Evolutionary conservation across 2,329 filamentous ascomycete species (phyloP).

Genomic region (Sporothrix schenckii): DNA sequence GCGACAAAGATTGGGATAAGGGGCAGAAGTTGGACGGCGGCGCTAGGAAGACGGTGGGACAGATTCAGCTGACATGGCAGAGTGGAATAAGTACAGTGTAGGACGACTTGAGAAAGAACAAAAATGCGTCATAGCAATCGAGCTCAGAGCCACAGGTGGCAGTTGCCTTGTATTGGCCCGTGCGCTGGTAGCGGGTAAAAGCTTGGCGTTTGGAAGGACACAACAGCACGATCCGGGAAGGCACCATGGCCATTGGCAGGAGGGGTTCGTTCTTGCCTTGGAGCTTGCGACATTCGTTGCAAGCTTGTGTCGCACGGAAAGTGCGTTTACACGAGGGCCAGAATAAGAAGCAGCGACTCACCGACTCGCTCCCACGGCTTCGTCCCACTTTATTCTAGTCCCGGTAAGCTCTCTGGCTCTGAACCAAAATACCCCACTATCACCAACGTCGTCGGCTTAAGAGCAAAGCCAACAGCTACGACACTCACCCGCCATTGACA

Average conservation of each 20-base stretch:
- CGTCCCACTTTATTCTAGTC: background rate
- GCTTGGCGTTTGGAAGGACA: constrained; percentile 8
- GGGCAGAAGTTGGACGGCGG: background rate
- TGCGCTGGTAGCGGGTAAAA: background rate
- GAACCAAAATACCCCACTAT: constrained; percentile 1
- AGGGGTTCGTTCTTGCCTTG: background rate
- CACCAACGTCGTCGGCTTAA: background rate
- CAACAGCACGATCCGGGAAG: constrained; percentile 4
- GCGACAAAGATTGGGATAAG: background rate
- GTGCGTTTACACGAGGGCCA: background rate
- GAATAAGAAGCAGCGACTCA: background rate
- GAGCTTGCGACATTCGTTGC: background rate
- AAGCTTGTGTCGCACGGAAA: background rate
- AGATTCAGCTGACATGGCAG: constrained; percentile 28
- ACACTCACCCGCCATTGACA: too few species aligned
- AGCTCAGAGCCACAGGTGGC: too few species aligned
- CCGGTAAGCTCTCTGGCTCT: background rate
- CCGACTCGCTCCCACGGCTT: background rate
- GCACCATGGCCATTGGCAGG: background rate
- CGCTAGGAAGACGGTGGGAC: constrained; percentile 23
- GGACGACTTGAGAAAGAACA: too few species aligned
- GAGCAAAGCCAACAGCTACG: background rate
- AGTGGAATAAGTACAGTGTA: background rate
- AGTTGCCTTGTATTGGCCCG: background rate
- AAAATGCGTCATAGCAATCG: too few species aligned